These are phyloP conservation scores for Apostasia shenzhenica DNA, from an alignment of 106 monocot genomes.

Conservation along the genomic window DNA sequence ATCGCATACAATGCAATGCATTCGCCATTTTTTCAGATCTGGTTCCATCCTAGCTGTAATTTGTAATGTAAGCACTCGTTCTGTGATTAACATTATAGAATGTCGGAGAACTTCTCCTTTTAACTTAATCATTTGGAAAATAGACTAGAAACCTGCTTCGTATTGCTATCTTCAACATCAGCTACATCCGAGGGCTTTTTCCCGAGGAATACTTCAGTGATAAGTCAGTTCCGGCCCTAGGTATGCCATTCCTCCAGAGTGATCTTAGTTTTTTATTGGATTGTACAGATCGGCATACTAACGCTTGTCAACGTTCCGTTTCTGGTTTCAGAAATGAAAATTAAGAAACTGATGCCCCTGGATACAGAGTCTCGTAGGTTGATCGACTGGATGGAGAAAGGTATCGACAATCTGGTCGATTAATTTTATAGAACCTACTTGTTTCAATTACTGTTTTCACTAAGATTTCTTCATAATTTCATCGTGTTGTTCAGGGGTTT, in stretches of 20 bases:
- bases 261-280: neutral
- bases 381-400: slow-evolving; percentile 99
- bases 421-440: neutral
- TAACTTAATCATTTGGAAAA: neutral
- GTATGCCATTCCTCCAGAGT: slow-evolving; percentile 13
- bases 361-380: slow-evolving; percentile 84
- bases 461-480: neutral
- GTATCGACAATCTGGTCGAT: slow-evolving; percentile 15
- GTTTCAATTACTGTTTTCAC: neutral
- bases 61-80: no score
- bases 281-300: neutral
- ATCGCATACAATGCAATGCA: neutral
- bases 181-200: slow-evolving; percentile 95
- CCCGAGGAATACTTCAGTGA: slow-evolving; percentile 97
- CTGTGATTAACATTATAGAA: no score
- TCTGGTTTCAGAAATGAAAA: slow-evolving; percentile 81
- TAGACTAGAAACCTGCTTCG: slow-evolving; percentile 96
- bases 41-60: neutral
- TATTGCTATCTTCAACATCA: slow-evolving; percentile 96
- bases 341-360: slow-evolving; percentile 97
- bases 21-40: neutral
- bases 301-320: neutral
- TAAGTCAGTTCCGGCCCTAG: slow-evolving; percentile 94
- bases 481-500: slow-evolving; percentile 52
- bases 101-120: no score